Evolutionary conservation across 116 monocot genomes (phyloP), one percentile per base, ranked within the genome.

Genomic region (Trichopus zeylanicus): DNA sequence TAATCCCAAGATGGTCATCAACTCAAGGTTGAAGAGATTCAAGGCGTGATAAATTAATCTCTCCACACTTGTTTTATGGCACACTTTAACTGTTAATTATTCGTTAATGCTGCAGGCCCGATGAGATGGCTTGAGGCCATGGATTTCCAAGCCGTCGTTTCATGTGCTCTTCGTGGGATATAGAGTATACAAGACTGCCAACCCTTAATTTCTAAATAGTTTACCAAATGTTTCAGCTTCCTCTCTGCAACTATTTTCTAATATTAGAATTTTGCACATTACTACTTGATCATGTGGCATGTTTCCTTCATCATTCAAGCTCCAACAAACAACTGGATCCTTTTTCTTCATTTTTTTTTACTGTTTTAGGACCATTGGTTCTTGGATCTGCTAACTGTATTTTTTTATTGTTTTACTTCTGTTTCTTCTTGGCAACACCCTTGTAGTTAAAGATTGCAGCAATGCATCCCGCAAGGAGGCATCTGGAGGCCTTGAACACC

Each of bases 381-480:
- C 70, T 77, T 77, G 71, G 71, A 71, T 77, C 71, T 77, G 65
- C 26, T n/a, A n/a, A n/a, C n/a, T n/a, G n/a, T n/a, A n/a, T n/a
- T n/a, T n/a, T n/a, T n/a, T n/a, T n/a, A n/a, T 8, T 34, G 29
- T 6, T 46, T 22, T 24, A 29, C 7, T 29, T 22, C 27, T 21
- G 4, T 53, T 48, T n/a, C n/a, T 5, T 9, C 18, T 2, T 29
- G 29, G n/a, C 9, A n/a, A 10, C n/a, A n/a, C 6, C n/a, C n/a
- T 13, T 23, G 18, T 16, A 19, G 27, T 22, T 30, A 32, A 48
- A 58, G 1, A 35, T 24, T n/a, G 29, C 55, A 28, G 13, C 24
- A 39, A 29, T 65, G 58, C 38, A 59, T 59, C 73, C 71, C 39
- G 18, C 28, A 20, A 59, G 67, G 71, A 64, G 29, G 67, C 63